phyloP scores from a whole-genome alignment of 306 rosid species.

The Castanospermum australe region DNA sequence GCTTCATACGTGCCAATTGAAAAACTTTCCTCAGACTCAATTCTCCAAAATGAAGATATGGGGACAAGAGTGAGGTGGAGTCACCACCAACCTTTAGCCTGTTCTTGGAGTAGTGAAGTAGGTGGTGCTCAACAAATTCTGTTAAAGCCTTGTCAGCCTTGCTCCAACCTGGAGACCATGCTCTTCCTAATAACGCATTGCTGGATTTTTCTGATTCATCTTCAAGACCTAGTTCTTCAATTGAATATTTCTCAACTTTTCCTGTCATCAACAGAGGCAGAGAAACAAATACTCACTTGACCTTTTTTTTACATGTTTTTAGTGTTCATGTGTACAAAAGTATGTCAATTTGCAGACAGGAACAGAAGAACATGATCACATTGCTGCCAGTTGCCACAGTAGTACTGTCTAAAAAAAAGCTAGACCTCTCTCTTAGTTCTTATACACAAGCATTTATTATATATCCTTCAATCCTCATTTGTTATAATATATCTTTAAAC shows the following conservation, averaged over 20 bases:
- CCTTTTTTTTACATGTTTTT: neutral
- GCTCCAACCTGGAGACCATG: constrained; percentile 98
- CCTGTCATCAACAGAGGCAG: constrained; percentile 50
- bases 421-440: neutral
- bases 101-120: constrained; percentile 63
- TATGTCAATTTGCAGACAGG: neutral
- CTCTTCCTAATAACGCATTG: constrained; percentile 85
- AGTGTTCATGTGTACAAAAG: neutral
- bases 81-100: constrained; percentile 63
- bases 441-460: neutral
- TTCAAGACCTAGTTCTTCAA: constrained; percentile 82
- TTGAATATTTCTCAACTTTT: constrained; percentile 40
- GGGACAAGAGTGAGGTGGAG: constrained; percentile 85
- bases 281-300: constrained; percentile 4
- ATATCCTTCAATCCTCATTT: neutral
- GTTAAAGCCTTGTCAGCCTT: constrained; percentile 66
- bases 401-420: neutral
- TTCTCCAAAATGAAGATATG: constrained; percentile 91
- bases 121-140: constrained; percentile 65
- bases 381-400: neutral
- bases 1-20: constrained; percentile 64
- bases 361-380: constrained; percentile 1
- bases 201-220: constrained; percentile 79
- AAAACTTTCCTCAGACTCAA: constrained; percentile 77
- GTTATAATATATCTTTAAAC: neutral